A percentile compares a stretch with the other conserved stretches of the same genome.
These are phyloP conservation scores for Carex pumila DNA, from an alignment of 176 grass and related monocot genomes.

Conservation along the genomic window DNA sequence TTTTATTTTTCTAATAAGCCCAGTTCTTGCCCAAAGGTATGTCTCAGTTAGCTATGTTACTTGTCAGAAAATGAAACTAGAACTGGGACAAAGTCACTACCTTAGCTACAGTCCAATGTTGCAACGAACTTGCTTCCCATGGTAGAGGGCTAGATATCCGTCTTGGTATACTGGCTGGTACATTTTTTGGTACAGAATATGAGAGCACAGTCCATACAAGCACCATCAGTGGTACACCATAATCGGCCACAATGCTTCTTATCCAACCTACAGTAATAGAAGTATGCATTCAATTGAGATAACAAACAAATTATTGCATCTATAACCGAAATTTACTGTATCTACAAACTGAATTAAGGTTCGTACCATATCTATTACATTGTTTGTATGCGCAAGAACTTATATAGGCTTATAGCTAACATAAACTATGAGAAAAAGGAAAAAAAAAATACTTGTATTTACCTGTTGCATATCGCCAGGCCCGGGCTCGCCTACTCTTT, in stretches of 20 bases:
- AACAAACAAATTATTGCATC: background rate
- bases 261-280: constrained; percentile 50
- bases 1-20: background rate
- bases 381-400: background rate
- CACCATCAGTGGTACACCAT: constrained; percentile 92
- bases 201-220: constrained; percentile 79
- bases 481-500: constrained; percentile 55
- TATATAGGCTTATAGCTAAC: background rate
- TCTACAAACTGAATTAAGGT: background rate
- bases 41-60: background rate
- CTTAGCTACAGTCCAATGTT: constrained; percentile 74
- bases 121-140: constrained; percentile 56
- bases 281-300: constrained; percentile 1
- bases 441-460: background rate
- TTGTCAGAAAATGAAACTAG: background rate
- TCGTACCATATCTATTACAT: background rate
- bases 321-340: background rate
- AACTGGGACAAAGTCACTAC: constrained; percentile 25
- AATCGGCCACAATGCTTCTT: constrained; percentile 82
- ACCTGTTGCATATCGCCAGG: constrained; percentile 74
- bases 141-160: constrained; percentile 79
- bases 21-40: background rate
- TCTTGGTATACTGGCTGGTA: constrained; percentile 68
- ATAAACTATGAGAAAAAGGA: background rate
- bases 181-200: constrained; percentile 50